Base-by-base conservation (phyloP, 257 asterid species). In the Lycium ferocissimum region DNA sequence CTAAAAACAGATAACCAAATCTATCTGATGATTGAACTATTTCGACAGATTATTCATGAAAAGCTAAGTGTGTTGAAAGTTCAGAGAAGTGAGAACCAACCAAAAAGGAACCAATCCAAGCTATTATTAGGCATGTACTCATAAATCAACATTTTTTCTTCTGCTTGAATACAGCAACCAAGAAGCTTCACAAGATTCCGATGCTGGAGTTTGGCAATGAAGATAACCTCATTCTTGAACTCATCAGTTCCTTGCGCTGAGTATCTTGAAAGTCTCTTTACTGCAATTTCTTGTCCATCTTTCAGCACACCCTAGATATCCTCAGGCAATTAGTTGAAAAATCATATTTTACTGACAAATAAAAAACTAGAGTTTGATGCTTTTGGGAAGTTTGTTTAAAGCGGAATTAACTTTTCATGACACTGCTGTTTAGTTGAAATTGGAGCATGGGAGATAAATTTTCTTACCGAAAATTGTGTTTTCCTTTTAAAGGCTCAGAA, bases 71-170 rank as follows among this genome's bases (percentile, higher is more conserved):
- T 9, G 26, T 38, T 37, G 15, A 37, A 26, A 69, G 14, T 37
- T 37, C 14, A 69, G 33, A 69, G 53, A 69, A 69, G 1, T 69
- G 78, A 69, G 5, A 69, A 38, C 78, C 8, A 38, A 69, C 26
- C 78, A 69, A 37, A 69, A 69, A 69, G 78, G 14, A 69, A 38
- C 78, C 78, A 69, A 69, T 69, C 78, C 78, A 69, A 38, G 53
- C 78, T 69, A 69, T 38, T 69, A 9, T 69, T 37, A 0, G 13
- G 76, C 76, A 69, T 69, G 76, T 37, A 69, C 33, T 38, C 78
- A 69, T 69, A 69, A 38, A 69, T 26, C 33, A 70, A 38, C 78
- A 70, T 70, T 17, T 70, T 70, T 70, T 70, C 54, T 70, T 70
- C 78, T 70, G 15, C 53, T 37, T 70, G 78, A 4, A 7, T 70